Conservation (phyloP, 257 asterid species). For the Solanum etuberosum region DNA sequence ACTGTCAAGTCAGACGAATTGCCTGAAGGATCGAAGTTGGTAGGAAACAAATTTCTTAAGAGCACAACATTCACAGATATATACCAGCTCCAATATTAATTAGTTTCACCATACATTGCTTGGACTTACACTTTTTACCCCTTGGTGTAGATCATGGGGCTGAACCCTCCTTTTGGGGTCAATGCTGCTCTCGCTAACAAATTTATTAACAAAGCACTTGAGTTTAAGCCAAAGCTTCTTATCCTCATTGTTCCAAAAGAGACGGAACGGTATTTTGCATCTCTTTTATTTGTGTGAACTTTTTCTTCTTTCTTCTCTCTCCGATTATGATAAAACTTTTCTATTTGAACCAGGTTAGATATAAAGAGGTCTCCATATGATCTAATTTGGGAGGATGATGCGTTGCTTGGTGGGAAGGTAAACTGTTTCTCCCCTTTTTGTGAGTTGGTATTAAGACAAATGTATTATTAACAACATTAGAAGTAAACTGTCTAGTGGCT, state of each 20-base stretch:
- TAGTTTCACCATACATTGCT: not conserved
- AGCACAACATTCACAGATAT: not conserved
- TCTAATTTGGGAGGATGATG: conserved; percentile 71
- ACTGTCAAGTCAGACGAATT: conserved; percentile 40
- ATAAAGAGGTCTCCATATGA: conserved; percentile 40
- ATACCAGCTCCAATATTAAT: not conserved
- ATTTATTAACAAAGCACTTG: conserved; percentile 75
- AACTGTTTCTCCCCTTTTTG: not conserved
- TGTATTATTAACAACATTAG: not conserved
- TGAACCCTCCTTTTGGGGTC: conserved; percentile 92
- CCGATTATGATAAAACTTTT: not conserved
- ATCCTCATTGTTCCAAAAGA: conserved; percentile 76
- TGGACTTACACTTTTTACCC: not conserved
- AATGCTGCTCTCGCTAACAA: conserved; percentile 61
- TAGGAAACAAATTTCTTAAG: conserved; percentile 20
- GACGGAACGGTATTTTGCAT: conserved; percentile 40
- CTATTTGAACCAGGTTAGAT: conserved; percentile 44
- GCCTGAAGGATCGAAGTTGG: conserved; percentile 69
- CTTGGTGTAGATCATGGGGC: conserved; percentile 70
- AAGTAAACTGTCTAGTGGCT: not conserved
- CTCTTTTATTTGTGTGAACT: not conserved
- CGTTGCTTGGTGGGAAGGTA: conserved; percentile 68
- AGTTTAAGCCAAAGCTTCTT: conserved; percentile 82
- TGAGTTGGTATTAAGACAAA: not conserved
- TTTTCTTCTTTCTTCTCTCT: not conserved